Evolutionary conservation across 208 protist genomes (phyloP).

Genomic region (Trichomonas vaginalis): DNA sequence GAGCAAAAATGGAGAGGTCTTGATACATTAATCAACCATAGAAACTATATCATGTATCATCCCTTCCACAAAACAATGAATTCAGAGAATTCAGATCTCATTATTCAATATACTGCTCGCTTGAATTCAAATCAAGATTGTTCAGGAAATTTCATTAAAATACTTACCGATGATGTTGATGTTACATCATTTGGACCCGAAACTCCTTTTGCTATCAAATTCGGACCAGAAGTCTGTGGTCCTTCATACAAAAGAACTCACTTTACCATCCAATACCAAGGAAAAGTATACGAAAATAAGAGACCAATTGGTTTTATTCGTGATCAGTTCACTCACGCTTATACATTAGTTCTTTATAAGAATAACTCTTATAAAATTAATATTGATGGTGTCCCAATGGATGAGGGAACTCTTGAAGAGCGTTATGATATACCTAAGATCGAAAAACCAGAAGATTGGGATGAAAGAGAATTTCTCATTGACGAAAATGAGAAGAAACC

Average conservation of each 20-base stretch:
- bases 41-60: not conserved
- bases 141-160: not conserved
- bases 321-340: not conserved
- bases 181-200: not conserved
- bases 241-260: not conserved
- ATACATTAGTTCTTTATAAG: not conserved
- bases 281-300: not conserved
- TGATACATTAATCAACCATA: not conserved
- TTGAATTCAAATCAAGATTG: not conserved
- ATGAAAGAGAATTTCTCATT: slow-evolving; percentile 4
- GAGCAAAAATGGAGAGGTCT: not conserved
- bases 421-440: not conserved
- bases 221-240: not conserved
- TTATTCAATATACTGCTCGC: not conserved
- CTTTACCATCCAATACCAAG: not conserved
- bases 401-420: not conserved
- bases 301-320: not conserved
- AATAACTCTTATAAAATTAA: not conserved
- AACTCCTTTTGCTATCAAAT: not conserved
- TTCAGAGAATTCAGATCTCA: not conserved
- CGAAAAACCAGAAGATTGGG: not conserved
- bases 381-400: not conserved
- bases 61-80: not conserved
- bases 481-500: not conserved
- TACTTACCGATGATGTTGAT: not conserved